Evolutionary conservation across 2,329 filamentous ascomycete genomes (phyloP).

Genomic region (Aspergillus vadensis): DNA sequence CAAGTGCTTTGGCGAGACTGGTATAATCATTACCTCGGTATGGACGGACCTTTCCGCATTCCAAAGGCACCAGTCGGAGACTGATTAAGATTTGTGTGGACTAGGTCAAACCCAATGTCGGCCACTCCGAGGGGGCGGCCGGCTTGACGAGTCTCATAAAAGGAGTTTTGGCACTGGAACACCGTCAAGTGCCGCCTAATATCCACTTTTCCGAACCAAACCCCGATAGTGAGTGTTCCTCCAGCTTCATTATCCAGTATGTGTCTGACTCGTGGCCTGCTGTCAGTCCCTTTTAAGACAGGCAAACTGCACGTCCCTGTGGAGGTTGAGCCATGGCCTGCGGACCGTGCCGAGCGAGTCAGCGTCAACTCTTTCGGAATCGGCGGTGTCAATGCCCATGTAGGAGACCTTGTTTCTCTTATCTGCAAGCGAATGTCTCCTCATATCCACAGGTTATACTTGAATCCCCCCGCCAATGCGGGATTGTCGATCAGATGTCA

Average conservation of each 20-base stretch:
- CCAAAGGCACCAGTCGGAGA: neutral
- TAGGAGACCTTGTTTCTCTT: neutral
- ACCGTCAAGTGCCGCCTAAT: constrained; percentile 19
- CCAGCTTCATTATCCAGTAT: neutral
- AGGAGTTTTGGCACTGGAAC: constrained; percentile 16
- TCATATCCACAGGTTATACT: constrained; percentile 4
- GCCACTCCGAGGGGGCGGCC: constrained; percentile 21
- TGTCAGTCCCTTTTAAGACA: constrained; percentile 11
- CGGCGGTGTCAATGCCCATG: constrained; percentile 18
- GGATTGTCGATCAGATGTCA: neutral
- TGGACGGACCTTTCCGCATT: no score
- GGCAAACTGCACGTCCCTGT: constrained; percentile 1
- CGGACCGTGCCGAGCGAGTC: constrained; percentile 16
- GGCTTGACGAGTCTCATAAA: constrained; percentile 24
- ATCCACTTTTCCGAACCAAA: constrained; percentile 26
- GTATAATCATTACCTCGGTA: constrained; percentile 14
- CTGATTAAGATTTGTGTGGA: neutral
- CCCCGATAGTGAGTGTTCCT: constrained; percentile 15
- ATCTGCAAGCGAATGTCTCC: neutral
- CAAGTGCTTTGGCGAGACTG: constrained; percentile 1
- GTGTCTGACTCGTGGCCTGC: neutral
- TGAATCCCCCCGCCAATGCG: constrained; percentile 4
- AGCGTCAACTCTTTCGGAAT: constrained; percentile 34
- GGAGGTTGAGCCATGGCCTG: constrained; percentile 21
- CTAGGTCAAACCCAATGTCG: constrained; percentile 23